Conservation (phyloP, 2,329 filamentous ascomycete genomes). For the Colletotrichum australisinense region DNA sequence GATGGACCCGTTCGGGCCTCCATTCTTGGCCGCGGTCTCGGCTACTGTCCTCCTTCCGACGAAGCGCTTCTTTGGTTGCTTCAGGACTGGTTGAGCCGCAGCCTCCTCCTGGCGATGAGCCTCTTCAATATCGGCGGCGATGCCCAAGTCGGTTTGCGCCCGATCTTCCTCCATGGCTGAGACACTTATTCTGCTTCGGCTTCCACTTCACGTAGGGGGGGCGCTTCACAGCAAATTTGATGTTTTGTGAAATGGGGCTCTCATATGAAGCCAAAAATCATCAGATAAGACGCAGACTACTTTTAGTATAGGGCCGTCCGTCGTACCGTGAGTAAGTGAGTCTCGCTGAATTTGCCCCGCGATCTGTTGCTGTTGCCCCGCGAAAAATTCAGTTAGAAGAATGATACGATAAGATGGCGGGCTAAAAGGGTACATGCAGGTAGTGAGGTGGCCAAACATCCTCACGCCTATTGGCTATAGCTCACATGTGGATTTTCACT, state of each 20-base stretch:
- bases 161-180: conserved; percentile 80
- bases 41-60: conserved; percentile 82
- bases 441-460: conserved; percentile 7
- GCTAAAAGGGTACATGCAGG: conserved; percentile 10
- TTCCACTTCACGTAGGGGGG: not conserved
- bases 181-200: not conserved
- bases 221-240: not conserved
- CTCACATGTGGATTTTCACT: not conserved
- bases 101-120: conserved; percentile 49
- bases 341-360: conserved; percentile 20
- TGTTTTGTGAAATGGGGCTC: not conserved
- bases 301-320: not conserved
- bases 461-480: not conserved
- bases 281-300: not conserved
- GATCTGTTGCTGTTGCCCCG: conserved; percentile 15
- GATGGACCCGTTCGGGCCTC: conserved; percentile 46
- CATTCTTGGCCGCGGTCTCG: conserved; percentile 60
- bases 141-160: conserved; percentile 75
- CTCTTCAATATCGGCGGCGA: conserved; percentile 73
- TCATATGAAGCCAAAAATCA: not conserved
- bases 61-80: conserved; percentile 91
- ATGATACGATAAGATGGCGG: conserved; percentile 19
- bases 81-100: conserved; percentile 54
- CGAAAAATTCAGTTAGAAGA: conserved; percentile 34
- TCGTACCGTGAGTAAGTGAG: not conserved